A percentile compares a stretch with the other conserved stretches of the same genome.
Conservation (phyloP, 2,329 filamentous ascomycete species). For the Chrysoporthe austroafricana region DNA sequence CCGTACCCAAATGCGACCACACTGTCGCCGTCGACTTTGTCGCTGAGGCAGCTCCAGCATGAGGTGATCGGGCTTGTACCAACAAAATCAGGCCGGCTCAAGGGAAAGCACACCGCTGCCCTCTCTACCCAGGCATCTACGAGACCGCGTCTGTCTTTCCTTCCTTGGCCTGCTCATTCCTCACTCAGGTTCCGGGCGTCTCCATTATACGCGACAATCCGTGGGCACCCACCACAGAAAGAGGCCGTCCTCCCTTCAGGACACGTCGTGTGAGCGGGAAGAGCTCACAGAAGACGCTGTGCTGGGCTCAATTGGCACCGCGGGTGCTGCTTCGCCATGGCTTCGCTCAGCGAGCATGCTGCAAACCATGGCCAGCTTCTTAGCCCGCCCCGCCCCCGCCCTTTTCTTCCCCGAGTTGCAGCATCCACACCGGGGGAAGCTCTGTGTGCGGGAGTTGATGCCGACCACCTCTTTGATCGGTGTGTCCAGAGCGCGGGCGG, state of each 20-base stretch:
- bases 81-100: neutral
- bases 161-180: neutral
- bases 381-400: neutral
- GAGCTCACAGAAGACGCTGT: neutral
- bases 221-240: no score
- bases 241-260: no score
- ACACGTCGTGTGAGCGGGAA: neutral
- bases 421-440: neutral
- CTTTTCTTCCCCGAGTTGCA: neutral
- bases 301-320: neutral
- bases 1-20: neutral
- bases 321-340: neutral
- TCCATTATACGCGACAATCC: no score
- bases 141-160: neutral
- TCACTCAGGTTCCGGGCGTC: no score
- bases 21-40: neutral
- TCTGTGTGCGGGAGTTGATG: neutral
- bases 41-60: no score
- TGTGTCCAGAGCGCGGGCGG: neutral
- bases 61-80: neutral
- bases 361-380: neutral
- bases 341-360: slow-evolving; percentile 1
- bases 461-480: neutral
- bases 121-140: neutral
- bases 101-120: neutral